phyloP scores from a whole-genome alignment of 2,329 filamentous ascomycete genomes.

The Penicillium freii region DNA sequence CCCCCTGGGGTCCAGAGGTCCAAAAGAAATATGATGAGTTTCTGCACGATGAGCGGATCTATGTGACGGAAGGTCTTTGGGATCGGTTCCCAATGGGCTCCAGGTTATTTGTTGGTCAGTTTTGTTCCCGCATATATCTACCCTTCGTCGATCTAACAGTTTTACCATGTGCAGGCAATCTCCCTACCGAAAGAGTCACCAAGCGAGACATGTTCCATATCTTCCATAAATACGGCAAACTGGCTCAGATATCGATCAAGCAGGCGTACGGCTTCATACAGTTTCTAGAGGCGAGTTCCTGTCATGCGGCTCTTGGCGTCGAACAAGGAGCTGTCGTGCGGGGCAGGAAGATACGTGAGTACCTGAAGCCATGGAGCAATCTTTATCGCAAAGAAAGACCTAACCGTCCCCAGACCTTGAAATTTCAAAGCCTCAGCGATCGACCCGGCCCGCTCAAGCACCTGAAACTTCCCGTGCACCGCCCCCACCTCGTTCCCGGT shows the following conservation, averaged over 20 bases:
- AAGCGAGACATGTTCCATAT: slow-evolving; percentile 92
- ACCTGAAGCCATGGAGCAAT: not conserved
- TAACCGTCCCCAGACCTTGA: slow-evolving; percentile 66
- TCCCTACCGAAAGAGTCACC: slow-evolving; percentile 87
- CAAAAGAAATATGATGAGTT: slow-evolving; percentile 53
- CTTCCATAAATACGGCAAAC: slow-evolving; percentile 78
- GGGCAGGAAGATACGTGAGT: slow-evolving; percentile 90
- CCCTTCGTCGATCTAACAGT: slow-evolving; percentile 4
- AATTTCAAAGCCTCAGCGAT: slow-evolving; percentile 83
- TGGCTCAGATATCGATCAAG: slow-evolving; percentile 95
- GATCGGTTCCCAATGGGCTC: slow-evolving; percentile 51
- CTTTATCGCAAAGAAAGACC: not conserved
- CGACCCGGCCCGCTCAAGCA: slow-evolving; percentile 56
- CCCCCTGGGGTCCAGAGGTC: slow-evolving; percentile 49
- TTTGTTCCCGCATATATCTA: not conserved
- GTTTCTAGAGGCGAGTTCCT: slow-evolving; percentile 75
- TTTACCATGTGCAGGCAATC: slow-evolving; percentile 62
- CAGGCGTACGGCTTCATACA: slow-evolving; percentile 97
- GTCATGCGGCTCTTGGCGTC: slow-evolving; percentile 68
- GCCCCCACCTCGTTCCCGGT: slow-evolving; percentile 57
- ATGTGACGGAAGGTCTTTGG: slow-evolving; percentile 53
- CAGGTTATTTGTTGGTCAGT: slow-evolving; percentile 50
- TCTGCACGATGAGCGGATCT: slow-evolving; percentile 50
- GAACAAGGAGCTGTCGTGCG: slow-evolving; percentile 80
- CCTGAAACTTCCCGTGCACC: slow-evolving; percentile 35